Conservation (phyloP, 345 rosid species). For the Euclidium syriacum region DNA sequence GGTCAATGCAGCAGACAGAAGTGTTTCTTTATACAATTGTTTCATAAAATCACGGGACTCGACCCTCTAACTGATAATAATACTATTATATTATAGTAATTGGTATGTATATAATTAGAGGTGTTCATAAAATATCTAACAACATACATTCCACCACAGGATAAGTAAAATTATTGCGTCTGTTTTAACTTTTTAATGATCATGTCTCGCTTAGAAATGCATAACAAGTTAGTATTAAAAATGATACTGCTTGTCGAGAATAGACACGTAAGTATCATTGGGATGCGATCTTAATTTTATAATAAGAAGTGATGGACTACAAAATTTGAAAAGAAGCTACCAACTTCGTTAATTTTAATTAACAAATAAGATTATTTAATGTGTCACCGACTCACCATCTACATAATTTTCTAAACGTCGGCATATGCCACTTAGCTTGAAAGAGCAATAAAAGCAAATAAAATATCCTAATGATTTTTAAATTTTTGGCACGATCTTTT, state of each 20-base stretch:
- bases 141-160: not conserved
- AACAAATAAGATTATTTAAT: not conserved
- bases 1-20: constrained; percentile 10
- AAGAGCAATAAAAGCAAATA: not conserved
- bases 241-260: not conserved
- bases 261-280: constrained; percentile 21
- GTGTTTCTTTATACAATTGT: not conserved
- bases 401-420: not conserved
- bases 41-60: not conserved
- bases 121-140: not conserved
- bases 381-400: constrained; percentile 10
- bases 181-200: constrained; percentile 1
- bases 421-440: not conserved
- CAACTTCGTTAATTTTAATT: not conserved
- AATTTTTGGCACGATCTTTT: not conserved
- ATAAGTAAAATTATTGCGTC: not conserved
- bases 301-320: not conserved
- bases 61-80: not conserved
- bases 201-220: constrained; percentile 16
- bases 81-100: not conserved
- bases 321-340: not conserved
- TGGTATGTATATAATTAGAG: not conserved
- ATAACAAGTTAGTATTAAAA: not conserved
- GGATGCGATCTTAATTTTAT: not conserved
- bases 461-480: not conserved